Conservation (phyloP, 495 filamentous ascomycete species). For the Cercophora newfieldiana region DNA sequence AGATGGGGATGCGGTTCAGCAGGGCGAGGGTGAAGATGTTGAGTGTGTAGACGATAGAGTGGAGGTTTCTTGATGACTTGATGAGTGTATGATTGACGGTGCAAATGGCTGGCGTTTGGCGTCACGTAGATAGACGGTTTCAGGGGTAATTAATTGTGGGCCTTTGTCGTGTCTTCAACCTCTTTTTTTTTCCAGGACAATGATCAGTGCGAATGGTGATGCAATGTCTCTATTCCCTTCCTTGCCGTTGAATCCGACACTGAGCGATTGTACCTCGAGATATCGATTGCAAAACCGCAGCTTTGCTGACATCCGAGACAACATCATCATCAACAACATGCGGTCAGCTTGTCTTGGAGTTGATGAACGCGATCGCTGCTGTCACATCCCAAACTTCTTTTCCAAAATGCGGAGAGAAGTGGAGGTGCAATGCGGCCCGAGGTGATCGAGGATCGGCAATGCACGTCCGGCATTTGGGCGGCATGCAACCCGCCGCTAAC, state of each 20-base stretch:
- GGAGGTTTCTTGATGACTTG: too few species aligned
- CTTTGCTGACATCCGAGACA: neutral
- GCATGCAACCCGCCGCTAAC: neutral
- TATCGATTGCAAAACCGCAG: neutral
- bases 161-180: too few species aligned
- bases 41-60: neutral
- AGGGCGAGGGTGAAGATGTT: neutral
- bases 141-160: neutral
- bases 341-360: neutral
- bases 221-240: neutral
- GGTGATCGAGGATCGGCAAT: neutral
- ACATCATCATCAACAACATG: neutral
- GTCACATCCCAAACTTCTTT: neutral
- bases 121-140: neutral
- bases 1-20: neutral
- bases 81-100: too few species aligned
- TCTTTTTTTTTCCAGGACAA: neutral
- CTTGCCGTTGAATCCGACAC: neutral
- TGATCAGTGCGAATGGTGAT: neutral
- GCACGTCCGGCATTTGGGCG: slow-evolving; percentile 1
- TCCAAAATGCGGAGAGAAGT: neutral
- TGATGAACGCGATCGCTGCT: neutral
- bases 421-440: neutral
- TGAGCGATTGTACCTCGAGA: neutral
- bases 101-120: neutral